phyloP scores from a whole-genome alignment of 208 protist genomes.

The Trypanosoma brucei region DNA sequence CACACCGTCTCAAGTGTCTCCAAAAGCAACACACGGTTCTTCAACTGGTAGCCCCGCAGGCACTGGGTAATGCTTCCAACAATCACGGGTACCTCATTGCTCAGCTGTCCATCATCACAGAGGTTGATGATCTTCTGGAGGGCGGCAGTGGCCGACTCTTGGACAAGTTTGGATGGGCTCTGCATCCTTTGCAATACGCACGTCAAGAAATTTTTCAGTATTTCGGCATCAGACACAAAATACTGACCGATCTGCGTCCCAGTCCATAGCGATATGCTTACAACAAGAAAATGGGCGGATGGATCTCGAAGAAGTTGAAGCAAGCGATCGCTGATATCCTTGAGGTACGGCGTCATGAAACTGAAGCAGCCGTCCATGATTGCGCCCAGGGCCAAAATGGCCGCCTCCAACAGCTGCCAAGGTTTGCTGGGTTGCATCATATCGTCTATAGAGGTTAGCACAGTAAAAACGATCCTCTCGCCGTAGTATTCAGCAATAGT shows the following conservation, averaged over 20 bases:
- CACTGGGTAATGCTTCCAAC: constrained; percentile 47
- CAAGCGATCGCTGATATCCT: constrained; percentile 64
- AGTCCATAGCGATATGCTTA: constrained; percentile 89
- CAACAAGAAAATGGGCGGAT: constrained; percentile 84
- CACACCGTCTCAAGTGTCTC: constrained; percentile 66
- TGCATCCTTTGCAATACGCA: constrained; percentile 73
- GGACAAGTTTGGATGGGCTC: constrained; percentile 77
- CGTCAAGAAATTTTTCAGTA: constrained; percentile 36
- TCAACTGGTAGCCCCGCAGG: constrained; percentile 77
- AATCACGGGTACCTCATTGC: constrained; percentile 35
- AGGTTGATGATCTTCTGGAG: constrained; percentile 46
- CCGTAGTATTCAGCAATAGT: constrained; percentile 80
- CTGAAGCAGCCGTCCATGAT: constrained; percentile 89
- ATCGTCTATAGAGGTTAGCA: constrained; percentile 74
- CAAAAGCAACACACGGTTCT: constrained; percentile 82
- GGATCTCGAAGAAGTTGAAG: constrained; percentile 61
- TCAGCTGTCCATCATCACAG: constrained; percentile 39
- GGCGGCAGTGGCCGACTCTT: constrained; percentile 63
- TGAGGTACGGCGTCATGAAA: constrained; percentile 71
- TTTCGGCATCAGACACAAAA: constrained; percentile 31
- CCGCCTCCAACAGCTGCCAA: constrained; percentile 87
- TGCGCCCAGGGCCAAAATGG: constrained; percentile 89
- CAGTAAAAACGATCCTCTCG: constrained; percentile 62
- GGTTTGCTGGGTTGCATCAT: constrained; percentile 55
- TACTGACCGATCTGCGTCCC: constrained; percentile 65